Conservation (phyloP, 1,139 yeast genomes). For the Scheffersomyces quercinus region DNA sequence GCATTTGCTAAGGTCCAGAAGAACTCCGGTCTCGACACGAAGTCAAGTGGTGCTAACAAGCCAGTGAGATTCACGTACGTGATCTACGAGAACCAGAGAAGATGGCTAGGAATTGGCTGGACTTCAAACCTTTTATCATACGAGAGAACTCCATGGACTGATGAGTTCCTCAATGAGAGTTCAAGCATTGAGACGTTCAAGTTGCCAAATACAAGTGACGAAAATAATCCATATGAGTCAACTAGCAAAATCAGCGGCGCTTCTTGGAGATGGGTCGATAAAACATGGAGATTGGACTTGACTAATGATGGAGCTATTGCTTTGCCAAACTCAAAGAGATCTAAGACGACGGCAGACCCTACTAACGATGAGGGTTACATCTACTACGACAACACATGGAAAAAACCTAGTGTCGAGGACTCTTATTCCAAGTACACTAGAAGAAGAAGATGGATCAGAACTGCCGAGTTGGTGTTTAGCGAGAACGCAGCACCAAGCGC, state of each 20-base stretch:
- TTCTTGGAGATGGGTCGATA: constrained; percentile 94
- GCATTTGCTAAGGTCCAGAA: constrained; percentile 63
- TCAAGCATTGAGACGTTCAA: constrained; percentile 74
- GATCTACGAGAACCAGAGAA: constrained; percentile 91
- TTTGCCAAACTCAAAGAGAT: constrained; percentile 59
- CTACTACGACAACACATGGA: constrained; percentile 93
- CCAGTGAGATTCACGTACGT: constrained; percentile 90
- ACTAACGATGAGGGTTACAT: constrained; percentile 80
- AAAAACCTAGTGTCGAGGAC: constrained; percentile 84
- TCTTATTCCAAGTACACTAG: constrained; percentile 89
- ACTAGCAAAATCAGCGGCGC: constrained; percentile 61
- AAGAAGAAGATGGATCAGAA: constrained; percentile 92
- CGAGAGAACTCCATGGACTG: constrained; percentile 97
- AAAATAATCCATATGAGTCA: constrained; percentile 30
- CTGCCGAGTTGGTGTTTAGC: constrained; percentile 75
- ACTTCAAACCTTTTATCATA: constrained; percentile 86
- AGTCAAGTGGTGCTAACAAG: constrained; percentile 31
- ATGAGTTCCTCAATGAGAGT: constrained; percentile 86
- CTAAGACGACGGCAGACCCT: constrained; percentile 77
- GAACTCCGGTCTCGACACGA: constrained; percentile 34
- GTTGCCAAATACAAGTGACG: constrained; percentile 65
- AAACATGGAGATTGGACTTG: constrained; percentile 85
- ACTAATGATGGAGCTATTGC: constrained; percentile 87
- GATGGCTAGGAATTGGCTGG: constrained; percentile 99
- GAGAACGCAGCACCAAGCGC: constrained; percentile 9